Evolutionary conservation across 192 early-diverging fungal species (phyloP).

Genomic region (Coemansia aciculifera): DNA sequence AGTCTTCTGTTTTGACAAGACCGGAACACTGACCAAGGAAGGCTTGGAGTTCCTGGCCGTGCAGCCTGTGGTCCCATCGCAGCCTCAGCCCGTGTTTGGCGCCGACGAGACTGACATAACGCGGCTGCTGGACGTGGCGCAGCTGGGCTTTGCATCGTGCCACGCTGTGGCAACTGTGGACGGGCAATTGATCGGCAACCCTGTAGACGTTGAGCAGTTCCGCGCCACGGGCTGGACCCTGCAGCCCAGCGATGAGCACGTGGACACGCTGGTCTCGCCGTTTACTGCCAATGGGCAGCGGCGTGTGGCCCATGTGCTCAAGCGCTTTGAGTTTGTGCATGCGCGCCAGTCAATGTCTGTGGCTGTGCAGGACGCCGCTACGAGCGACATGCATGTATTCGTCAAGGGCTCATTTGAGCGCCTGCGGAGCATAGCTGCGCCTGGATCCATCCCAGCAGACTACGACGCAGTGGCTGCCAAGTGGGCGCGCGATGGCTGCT

Average conservation of each 20-base stretch:
- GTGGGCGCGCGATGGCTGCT: constrained; percentile 68
- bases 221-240: constrained; percentile 29
- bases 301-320: constrained; percentile 46
- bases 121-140: constrained; percentile 19
- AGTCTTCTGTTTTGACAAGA: constrained; percentile 66
- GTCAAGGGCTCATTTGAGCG: constrained; percentile 63
- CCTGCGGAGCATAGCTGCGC: constrained; percentile 52
- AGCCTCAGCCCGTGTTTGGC: constrained; percentile 17
- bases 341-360: constrained; percentile 70
- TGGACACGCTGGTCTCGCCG: constrained; percentile 59
- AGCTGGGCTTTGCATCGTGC: constrained; percentile 58
- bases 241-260: constrained; percentile 53
- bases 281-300: constrained; percentile 7
- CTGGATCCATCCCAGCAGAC: constrained; percentile 52
- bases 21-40: constrained; percentile 66
- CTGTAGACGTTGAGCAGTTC: constrained; percentile 28
- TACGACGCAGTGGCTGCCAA: constrained; percentile 59
- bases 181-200: constrained; percentile 17
- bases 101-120: constrained; percentile 25
- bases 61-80: constrained; percentile 72
- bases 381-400: constrained; percentile 57
- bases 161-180: constrained; percentile 52
- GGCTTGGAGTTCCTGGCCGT: constrained; percentile 56
- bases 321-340: constrained; percentile 73
- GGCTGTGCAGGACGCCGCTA: constrained; percentile 57